A percentile compares a stretch with the other conserved stretches of the same genome.
Evolutionary conservation across 331 rosid species (phyloP).

Genomic region (Spiraea crenata): DNA sequence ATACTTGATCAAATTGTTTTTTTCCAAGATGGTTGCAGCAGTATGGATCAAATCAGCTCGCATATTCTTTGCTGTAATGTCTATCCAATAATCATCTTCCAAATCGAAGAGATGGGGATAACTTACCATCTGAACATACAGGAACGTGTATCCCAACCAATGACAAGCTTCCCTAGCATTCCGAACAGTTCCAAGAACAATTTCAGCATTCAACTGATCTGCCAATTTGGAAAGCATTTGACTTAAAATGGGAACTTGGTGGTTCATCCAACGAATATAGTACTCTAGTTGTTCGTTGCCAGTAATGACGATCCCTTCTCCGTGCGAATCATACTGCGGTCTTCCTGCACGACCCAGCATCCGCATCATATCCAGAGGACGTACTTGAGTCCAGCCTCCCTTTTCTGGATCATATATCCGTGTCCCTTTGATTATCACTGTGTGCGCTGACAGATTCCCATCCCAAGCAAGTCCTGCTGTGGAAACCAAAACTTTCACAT

Average conservation of each 20-base stretch:
- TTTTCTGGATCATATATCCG: constrained; percentile 80
- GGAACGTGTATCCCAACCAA: too few species aligned
- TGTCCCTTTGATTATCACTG: constrained; percentile 80
- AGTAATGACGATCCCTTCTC: constrained; percentile 81
- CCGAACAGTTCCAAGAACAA: too few species aligned
- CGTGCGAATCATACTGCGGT: constrained; percentile 76
- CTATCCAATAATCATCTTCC: too few species aligned
- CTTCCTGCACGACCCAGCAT: constrained; percentile 94
- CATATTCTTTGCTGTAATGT: too few species aligned
- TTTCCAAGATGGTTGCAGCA: too few species aligned
- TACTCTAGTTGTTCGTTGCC: constrained; percentile 72
- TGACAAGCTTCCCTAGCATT: too few species aligned
- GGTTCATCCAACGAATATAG: constrained; percentile 84
- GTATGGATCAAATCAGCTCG: too few species aligned
- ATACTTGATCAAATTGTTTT: too few species aligned
- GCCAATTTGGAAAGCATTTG: constrained; percentile 85
- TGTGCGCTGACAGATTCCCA: constrained; percentile 81
- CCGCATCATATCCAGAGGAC: constrained; percentile 90
- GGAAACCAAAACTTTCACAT: constrained; percentile 80
- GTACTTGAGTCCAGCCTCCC: constrained; percentile 88
- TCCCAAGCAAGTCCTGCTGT: constrained; percentile 97
- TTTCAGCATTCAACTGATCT: constrained; percentile 60
- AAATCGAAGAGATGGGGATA: too few species aligned
- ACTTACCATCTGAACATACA: too few species aligned
- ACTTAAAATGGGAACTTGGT: constrained; percentile 82